phyloP scores from a whole-genome alignment of 148 eudicot species.

The Rhododendron simsii region DNA sequence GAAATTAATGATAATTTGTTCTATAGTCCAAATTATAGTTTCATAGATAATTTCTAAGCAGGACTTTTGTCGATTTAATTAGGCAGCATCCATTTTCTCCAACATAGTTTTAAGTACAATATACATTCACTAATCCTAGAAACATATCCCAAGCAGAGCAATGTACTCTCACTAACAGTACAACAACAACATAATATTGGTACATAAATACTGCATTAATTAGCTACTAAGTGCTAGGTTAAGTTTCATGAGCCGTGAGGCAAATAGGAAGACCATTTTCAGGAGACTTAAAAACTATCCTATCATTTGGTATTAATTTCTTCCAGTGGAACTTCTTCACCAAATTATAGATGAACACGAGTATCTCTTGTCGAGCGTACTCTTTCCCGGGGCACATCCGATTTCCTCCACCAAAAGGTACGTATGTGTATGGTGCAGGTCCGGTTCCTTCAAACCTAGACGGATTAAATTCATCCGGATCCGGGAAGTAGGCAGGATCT shows the following conservation, averaged over 20 bases:
- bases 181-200: too few species aligned
- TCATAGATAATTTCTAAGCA: too few species aligned
- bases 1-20: too few species aligned
- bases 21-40: too few species aligned
- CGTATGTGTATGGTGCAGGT: not conserved
- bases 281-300: not conserved
- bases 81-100: too few species aligned
- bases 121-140: too few species aligned
- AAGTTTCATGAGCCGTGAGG: not conserved
- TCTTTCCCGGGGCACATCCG: not conserved
- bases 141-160: too few species aligned
- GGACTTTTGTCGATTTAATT: too few species aligned
- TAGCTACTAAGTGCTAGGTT: not conserved
- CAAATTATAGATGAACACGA: not conserved
- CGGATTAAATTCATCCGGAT: not conserved
- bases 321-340: not conserved
- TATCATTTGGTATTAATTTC: not conserved
- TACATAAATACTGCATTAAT: too few species aligned
- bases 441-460: not conserved
- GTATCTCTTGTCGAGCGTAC: not conserved
- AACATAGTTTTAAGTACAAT: too few species aligned
- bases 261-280: not conserved
- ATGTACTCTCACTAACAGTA: too few species aligned
- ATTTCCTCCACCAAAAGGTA: not conserved
- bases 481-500: not conserved